A percentile compares a stretch with the other conserved stretches of the same genome.
Evolutionary conservation across 768 basidiomycete species (phyloP).

Genomic region (Russula griseocarnosa): DNA sequence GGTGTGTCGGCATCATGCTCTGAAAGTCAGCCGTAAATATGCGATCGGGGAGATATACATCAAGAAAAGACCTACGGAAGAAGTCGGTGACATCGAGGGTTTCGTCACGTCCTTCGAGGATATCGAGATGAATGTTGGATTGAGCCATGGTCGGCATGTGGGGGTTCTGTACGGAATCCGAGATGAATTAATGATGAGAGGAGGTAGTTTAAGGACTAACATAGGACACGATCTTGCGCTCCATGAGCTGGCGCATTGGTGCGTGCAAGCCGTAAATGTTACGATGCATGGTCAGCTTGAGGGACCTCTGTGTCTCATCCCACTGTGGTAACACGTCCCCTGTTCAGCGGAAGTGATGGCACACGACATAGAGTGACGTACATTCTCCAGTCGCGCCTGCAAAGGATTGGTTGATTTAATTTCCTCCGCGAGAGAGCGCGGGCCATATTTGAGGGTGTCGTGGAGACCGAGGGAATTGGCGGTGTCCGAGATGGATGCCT

Average conservation of each 20-base stretch:
- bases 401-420: constrained; percentile 57
- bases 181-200: constrained; percentile 3
- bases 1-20: constrained; percentile 35
- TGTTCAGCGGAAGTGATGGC: neutral
- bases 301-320: constrained; percentile 87
- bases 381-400: constrained; percentile 72
- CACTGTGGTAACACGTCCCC: constrained; percentile 51
- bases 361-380: constrained; percentile 37
- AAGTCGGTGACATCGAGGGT: constrained; percentile 72
- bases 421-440: constrained; percentile 74
- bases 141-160: constrained; percentile 61
- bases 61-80: constrained; percentile 52
- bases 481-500: constrained; percentile 63
- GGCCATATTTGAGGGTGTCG: constrained; percentile 83
- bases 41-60: neutral
- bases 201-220: constrained; percentile 44
- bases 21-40: constrained; percentile 22
- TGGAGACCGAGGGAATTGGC: constrained; percentile 78
- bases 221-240: constrained; percentile 75
- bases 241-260: constrained; percentile 90
- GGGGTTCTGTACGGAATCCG: constrained; percentile 46
- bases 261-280: constrained; percentile 83
- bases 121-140: constrained; percentile 85
- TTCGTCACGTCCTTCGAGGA: constrained; percentile 91
- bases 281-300: constrained; percentile 80